A percentile compares a stretch with the other conserved stretches of the same genome.
These are phyloP conservation scores for Fusarium citri DNA, from an alignment of 2,329 filamentous ascomycete species.

Conservation along the genomic window DNA sequence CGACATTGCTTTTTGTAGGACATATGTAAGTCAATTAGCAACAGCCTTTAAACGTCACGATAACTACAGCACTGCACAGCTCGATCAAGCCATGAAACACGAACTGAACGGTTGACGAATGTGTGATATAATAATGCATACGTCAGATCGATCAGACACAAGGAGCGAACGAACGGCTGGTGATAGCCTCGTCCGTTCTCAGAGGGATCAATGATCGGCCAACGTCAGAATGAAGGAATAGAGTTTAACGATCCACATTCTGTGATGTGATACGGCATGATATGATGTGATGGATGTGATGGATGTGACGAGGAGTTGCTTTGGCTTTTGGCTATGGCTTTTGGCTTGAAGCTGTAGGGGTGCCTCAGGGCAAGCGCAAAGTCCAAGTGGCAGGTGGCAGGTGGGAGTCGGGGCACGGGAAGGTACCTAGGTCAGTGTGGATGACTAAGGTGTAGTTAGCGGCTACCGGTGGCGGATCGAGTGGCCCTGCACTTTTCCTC, in stretches of 20 bases:
- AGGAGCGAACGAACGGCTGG: conserved; percentile 8
- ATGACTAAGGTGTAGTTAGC: conserved; percentile 21
- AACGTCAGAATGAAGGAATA: conserved; percentile 19
- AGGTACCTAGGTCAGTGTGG: background rate
- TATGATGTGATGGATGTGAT: background rate
- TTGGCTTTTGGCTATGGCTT: background rate
- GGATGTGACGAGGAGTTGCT: background rate
- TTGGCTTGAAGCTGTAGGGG: conserved; percentile 2
- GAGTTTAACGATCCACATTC: conserved; percentile 13
- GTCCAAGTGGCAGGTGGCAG: background rate
- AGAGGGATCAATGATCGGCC: background rate
- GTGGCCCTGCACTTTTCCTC: conserved; percentile 10
- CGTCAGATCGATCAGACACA: background rate
- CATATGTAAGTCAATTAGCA: background rate
- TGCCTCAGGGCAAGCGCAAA: conserved; percentile 8
- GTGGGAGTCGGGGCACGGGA: background rate
- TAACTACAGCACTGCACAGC: background rate
- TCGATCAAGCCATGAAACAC: background rate
- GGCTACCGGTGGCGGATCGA: conserved; percentile 23
- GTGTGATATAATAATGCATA: background rate
- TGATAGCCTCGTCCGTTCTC: background rate
- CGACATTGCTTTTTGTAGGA: background rate
- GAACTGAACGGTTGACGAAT: background rate
- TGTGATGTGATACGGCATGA: background rate
- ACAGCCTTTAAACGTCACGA: background rate